Conservation (phyloP, 2,329 filamentous ascomycete genomes). For the Pseudogymnoascus sp. region DNA sequence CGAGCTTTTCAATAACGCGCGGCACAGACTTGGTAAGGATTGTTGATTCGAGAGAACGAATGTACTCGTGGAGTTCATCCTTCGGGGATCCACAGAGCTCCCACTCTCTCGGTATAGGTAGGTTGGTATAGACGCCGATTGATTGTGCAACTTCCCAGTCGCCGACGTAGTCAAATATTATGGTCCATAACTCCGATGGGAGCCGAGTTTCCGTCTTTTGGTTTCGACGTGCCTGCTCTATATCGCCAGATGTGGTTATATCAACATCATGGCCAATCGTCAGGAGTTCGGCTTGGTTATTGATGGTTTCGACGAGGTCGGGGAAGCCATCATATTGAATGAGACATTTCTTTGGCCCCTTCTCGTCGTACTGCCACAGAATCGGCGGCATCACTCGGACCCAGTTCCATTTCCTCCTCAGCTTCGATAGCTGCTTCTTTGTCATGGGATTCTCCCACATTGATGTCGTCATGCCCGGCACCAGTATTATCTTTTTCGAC, state of each 20-base stretch:
- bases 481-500: slow-evolving; percentile 73
- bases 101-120: slow-evolving; percentile 69
- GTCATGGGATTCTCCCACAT: slow-evolving; percentile 91
- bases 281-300: slow-evolving; percentile 68
- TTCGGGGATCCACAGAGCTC: slow-evolving; percentile 31
- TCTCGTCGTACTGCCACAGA: slow-evolving; percentile 63
- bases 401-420: slow-evolving; percentile 79
- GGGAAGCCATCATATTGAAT: slow-evolving; percentile 57
- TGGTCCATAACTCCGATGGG: slow-evolving; percentile 81
- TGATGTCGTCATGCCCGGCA: slow-evolving; percentile 79
- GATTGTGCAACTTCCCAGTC: slow-evolving; percentile 89
- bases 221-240: slow-evolving; percentile 36
- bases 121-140: slow-evolving; percentile 69
- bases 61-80: slow-evolving; percentile 61
- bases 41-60: slow-evolving; percentile 75
- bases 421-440: slow-evolving; percentile 76
- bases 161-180: slow-evolving; percentile 72
- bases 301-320: slow-evolving; percentile 64
- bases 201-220: slow-evolving; percentile 39
- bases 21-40: slow-evolving; percentile 64
- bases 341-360: slow-evolving; percentile 41
- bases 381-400: slow-evolving; percentile 72
- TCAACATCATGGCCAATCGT: slow-evolving; percentile 62
- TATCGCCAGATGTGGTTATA: slow-evolving; percentile 26
- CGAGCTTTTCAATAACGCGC: slow-evolving; percentile 66